Percentiles rank a stretch among this genome's conserved stretches.
These are phyloP conservation scores for Sequoia sempervirens DNA, from an alignment of 75 land plant genomes.

Conservation along the genomic window DNA sequence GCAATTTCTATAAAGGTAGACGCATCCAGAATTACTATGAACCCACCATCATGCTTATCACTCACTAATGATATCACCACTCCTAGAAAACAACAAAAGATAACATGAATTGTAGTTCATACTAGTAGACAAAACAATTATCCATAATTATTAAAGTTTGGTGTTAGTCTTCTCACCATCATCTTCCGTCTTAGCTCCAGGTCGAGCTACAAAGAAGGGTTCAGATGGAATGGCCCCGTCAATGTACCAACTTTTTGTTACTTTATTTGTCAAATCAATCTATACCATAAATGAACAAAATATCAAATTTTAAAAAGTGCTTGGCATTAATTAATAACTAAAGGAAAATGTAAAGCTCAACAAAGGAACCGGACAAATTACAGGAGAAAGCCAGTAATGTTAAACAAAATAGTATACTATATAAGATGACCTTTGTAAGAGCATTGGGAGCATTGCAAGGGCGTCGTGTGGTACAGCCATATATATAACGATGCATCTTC, in stretches of 20 bases:
- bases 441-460: neutral
- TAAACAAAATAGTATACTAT: neutral
- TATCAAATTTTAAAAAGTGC: neutral
- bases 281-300: neutral
- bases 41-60: conserved; percentile 49
- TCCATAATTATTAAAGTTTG: too few relatives aligned
- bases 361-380: neutral
- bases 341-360: neutral
- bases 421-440: conserved; percentile 15
- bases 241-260: conserved; percentile 63
- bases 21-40: conserved; percentile 52
- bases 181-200: conserved; percentile 60
- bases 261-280: conserved; percentile 32
- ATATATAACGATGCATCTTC: conserved; percentile 61
- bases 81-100: conserved; percentile 21
- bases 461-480: conserved; percentile 69
- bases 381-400: neutral
- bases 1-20: conserved; percentile 59
- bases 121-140: too few relatives aligned
- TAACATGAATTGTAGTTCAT: neutral
- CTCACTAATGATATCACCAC: conserved; percentile 72
- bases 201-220: conserved; percentile 75
- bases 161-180: conserved; percentile 40
- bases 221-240: conserved; percentile 66
- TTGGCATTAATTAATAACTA: neutral